These are phyloP conservation scores for Clitoria ternatea DNA, from an alignment of 306 rosid species.

Conservation along the genomic window DNA sequence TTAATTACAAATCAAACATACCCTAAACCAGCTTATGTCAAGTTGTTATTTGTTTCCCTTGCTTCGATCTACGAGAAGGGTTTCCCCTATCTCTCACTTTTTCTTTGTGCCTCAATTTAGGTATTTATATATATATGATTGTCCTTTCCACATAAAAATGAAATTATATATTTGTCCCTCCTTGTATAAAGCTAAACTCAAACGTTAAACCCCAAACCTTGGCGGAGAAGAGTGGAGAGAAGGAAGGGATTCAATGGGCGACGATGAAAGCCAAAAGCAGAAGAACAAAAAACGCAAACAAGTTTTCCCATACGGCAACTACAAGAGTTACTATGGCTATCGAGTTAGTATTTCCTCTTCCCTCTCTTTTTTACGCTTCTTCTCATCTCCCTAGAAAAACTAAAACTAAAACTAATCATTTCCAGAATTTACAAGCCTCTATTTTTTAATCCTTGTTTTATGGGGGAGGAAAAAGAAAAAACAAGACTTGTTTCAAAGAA, in stretches of 20 bases:
- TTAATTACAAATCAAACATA: too few relatives aligned
- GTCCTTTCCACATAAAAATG: background rate
- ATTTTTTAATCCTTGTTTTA: background rate
- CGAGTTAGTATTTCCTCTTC: conserved; percentile 54
- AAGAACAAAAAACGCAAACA: conserved; percentile 33
- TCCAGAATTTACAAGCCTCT: too few relatives aligned
- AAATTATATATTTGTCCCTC: background rate
- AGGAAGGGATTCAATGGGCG: conserved; percentile 8
- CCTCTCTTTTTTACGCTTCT: background rate
- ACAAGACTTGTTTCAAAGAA: background rate
- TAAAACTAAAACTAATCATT: too few relatives aligned
- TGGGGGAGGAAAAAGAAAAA: background rate
- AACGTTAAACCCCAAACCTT: background rate
- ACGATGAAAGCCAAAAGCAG: conserved; percentile 19
- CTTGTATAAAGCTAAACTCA: background rate
- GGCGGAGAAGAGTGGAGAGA: background rate
- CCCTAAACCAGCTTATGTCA: too few relatives aligned
- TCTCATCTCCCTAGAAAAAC: too few relatives aligned
- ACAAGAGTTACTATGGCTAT: conserved; percentile 83
- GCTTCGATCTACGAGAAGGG: too few relatives aligned
- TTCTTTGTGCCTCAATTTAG: too few relatives aligned
- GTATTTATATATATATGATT: too few relatives aligned
- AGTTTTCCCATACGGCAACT: conserved; percentile 69
- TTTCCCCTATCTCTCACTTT: too few relatives aligned
- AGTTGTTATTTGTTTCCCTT: too few relatives aligned